Evolutionary conservation across 1,284 basidiomycete species (phyloP).

Genomic region (Fomitiporia mediterranea): DNA sequence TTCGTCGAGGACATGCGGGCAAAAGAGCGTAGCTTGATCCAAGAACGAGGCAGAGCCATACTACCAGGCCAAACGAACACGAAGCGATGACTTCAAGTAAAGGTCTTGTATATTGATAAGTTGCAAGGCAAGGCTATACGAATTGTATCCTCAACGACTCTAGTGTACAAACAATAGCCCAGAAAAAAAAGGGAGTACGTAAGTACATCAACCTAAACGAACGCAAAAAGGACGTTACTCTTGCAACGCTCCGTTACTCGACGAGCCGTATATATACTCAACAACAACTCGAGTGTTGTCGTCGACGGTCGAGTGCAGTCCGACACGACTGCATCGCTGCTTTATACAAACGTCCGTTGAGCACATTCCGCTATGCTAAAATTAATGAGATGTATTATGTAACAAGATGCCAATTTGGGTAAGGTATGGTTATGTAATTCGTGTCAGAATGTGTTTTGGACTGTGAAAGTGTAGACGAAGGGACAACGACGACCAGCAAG

Average conservation of each 20-base stretch:
- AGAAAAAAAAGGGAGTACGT: background rate
- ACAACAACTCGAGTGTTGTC: too few relatives aligned
- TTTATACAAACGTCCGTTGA: conserved; percentile 13
- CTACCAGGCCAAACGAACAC: background rate
- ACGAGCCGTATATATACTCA: conserved; percentile 29
- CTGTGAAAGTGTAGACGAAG: conserved; percentile 5
- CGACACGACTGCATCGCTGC: conserved; percentile 38
- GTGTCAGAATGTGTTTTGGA: background rate
- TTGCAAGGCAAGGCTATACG: too few relatives aligned
- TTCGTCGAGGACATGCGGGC: conserved; percentile 23
- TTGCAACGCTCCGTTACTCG: conserved; percentile 46
- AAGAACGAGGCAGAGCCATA: conserved; percentile 2
- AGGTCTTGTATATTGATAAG: background rate
- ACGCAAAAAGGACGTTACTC: conserved; percentile 5
- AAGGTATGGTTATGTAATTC: conserved; percentile 3
- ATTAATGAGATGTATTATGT: background rate
- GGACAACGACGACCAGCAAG: conserved; percentile 40
- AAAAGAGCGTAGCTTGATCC: background rate
- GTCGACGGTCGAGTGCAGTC: conserved; percentile 39
- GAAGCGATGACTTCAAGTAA: background rate
- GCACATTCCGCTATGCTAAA: background rate
- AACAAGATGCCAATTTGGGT: background rate
- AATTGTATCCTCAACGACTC: conserved; percentile 7
- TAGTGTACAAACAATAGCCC: conserved; percentile 3
- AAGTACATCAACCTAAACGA: background rate